Evolutionary conservation across 495 filamentous ascomycete species (phyloP), one percentile per base, ranked within the genome.

Genomic region (Xylaria acuta): DNA sequence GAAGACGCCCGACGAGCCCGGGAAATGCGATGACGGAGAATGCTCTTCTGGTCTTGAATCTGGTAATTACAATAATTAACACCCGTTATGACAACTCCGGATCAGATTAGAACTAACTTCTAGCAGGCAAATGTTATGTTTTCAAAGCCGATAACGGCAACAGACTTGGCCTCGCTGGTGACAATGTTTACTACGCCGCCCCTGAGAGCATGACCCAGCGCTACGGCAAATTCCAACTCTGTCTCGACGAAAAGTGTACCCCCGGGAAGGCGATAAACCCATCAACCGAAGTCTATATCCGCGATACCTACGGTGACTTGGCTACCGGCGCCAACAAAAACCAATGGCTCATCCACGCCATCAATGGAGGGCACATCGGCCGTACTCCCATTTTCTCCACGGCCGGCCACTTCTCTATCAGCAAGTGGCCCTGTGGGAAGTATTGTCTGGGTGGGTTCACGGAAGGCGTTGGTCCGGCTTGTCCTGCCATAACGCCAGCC

Each of bases 191-290:
- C 11, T 70, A 60, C 30, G 67, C 67, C n/a, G 43, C 25, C 25
- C 25, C 56, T 25, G 67, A 70, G 16, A 34, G 56, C 56, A 70
- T 70, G 56, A 45, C 67, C 18, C 67, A 70, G 43, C 67, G 67
- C 20, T 70, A 70, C 56, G 67, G 54, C 40, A 70, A 70, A n/a
- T 70, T 70, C 43, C 67, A 70, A 30, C 41, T 70, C 56, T 70
- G 67, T 40, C 27, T 60, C 9, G 67, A 70, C 32, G 67, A 70
- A 12, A 43, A 58, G 20, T 70, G 67, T 27, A 40, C 18, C 22
- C 18, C 53, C 18, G 56, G 54, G 1, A 32, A 51, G 41, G 12
- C 36, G 1, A 16, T 70, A 32, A 70, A 70, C 56, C 67, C 67
- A 14, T 70, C 67, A 32, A 62, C 22, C 11, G 41, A 45, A 2